phyloP scores from a whole-genome alignment of 2,329 filamentous ascomycete species.

The Neonectria punicea region DNA sequence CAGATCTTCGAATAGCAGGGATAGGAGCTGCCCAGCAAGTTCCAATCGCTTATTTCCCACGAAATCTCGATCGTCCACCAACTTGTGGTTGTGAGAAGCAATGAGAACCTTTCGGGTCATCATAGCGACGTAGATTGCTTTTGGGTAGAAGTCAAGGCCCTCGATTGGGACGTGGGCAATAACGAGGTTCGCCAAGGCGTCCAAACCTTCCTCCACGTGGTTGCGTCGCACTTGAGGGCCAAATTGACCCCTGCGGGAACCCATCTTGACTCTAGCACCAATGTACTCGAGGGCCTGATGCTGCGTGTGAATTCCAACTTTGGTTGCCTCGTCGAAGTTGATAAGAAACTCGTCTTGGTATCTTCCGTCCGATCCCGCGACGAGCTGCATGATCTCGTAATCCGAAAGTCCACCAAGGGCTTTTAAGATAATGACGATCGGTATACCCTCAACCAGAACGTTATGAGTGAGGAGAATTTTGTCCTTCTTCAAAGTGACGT shows the following conservation, averaged over 20 bases:
- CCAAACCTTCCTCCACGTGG: conserved; percentile 89
- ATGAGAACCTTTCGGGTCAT: conserved; percentile 98
- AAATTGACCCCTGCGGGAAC: conserved; percentile 69
- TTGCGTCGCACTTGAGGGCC: conserved; percentile 73
- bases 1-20: conserved; percentile 93
- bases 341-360: conserved; percentile 96
- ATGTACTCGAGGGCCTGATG: conserved; percentile 96
- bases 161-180: conserved; percentile 94
- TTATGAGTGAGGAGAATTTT: conserved; percentile 92
- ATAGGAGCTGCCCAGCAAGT: conserved; percentile 91
- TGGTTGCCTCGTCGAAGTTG: conserved; percentile 93
- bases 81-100: conserved; percentile 86
- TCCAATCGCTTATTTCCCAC: conserved; percentile 98
- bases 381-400: conserved; percentile 91
- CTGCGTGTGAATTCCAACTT: conserved; percentile 87
- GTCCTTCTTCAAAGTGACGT: conserved; percentile 94
- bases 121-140: conserved; percentile 94
- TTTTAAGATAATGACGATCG: conserved; percentile 92
- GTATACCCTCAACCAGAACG: conserved; percentile 91
- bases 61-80: conserved; percentile 97
- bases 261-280: conserved; percentile 87
- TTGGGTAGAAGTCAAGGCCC: conserved; percentile 94
- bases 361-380: conserved; percentile 84
- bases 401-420: conserved; percentile 94
- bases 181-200: conserved; percentile 91